Evolutionary conservation across 768 basidiomycete species (phyloP).

Genomic region (Pleurotus djamor): DNA sequence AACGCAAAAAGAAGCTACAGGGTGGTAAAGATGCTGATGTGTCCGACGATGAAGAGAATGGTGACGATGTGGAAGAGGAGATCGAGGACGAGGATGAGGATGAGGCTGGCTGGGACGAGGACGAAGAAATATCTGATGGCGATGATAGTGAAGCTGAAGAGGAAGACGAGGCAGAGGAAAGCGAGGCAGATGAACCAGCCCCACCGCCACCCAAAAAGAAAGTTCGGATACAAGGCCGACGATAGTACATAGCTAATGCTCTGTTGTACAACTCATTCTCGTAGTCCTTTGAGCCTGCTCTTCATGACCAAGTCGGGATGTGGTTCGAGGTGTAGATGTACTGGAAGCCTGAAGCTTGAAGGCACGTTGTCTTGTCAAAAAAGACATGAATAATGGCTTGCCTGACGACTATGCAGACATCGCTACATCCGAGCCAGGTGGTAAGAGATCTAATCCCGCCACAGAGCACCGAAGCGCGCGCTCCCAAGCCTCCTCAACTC

Average conservation of each 20-base stretch:
- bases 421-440: conserved; percentile 43
- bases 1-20: conserved; percentile 59
- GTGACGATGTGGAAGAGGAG: conserved; percentile 30
- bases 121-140: conserved; percentile 41
- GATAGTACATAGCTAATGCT: conserved; percentile 20
- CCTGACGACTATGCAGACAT: conserved; percentile 33
- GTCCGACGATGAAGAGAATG: conserved; percentile 30
- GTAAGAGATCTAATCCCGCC: conserved; percentile 64
- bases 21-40: conserved; percentile 26
- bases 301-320: too few relatives aligned
- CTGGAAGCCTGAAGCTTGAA: too few relatives aligned
- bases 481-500: conserved; percentile 83
- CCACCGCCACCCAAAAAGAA: conserved; percentile 48
- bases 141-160: conserved; percentile 34
- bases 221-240: conserved; percentile 45
- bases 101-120: conserved; percentile 30
- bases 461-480: conserved; percentile 74
- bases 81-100: conserved; percentile 39
- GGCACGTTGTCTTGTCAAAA: too few relatives aligned
- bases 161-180: conserved; percentile 49
- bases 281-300: too few relatives aligned
- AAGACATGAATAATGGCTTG: not conserved
- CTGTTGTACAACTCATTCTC: too few relatives aligned
- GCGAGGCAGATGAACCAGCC: conserved; percentile 21
- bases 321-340: too few relatives aligned